Base-by-base conservation (phyloP, 164 flowering plant genomes). In the Nelumbo lutea region DNA sequence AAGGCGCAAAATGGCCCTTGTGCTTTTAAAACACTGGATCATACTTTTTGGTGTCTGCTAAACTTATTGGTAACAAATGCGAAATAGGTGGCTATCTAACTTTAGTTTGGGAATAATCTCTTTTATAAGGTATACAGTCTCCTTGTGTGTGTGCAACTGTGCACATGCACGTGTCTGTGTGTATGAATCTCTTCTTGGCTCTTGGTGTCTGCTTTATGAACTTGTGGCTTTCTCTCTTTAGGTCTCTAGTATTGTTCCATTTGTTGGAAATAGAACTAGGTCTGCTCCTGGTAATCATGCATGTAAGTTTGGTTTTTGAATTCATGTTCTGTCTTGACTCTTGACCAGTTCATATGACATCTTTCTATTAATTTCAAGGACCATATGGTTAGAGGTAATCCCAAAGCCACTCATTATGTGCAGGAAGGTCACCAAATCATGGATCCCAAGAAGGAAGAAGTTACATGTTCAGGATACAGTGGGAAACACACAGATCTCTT, bases 401-500 rank as follows among this genome's bases (percentile, higher is more conserved):
- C 7, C 8, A 9, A 38, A 57, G 27, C 27, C 56, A 59, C 13
- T 72, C 58, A 10, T 9, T 68, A 73, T 64, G 15, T 72, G 78
- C 79, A 89, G 91, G 78, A 62, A 72, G 84, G 70, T 77, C 60
- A 10, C 70, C 74, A 77, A 66, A 57, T 42, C 48, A 68, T 50
- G 46, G 75, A 71, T 44, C 50, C 79, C 43, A 64, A 51, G 38
- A 72, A 68, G 42, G 70, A 75, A 68, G 77, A 65, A 66, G 61
- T 47, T 61, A 43, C 67, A 52, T 72, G 65, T 73, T 68, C 83
- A 43, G 80, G 73, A 47, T 62, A 74, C 42, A 68, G 63, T 70
- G 76, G 76, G 50, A 73, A 69, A 66, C 81, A 69, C 9, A 10
- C 72, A 11, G 85, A 82, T 66, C 85, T 86, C 70, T 86, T 85